Conservation (phyloP, 2,329 filamentous ascomycete genomes). For the Aspergillus cejpii region DNA sequence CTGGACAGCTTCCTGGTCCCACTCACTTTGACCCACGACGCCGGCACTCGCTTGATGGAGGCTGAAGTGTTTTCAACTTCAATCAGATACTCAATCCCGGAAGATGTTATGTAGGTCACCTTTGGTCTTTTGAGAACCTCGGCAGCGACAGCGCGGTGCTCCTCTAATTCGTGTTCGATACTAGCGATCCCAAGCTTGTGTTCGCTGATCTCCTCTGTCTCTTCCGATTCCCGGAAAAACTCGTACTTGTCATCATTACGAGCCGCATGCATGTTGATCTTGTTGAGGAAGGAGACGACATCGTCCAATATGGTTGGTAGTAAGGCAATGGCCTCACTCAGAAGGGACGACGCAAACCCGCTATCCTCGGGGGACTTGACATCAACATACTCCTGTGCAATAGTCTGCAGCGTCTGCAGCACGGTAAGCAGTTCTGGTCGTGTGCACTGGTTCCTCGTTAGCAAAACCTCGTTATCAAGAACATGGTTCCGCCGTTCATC, state of each 20-base stretch:
- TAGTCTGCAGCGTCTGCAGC: conserved; percentile 75
- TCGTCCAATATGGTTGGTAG: conserved; percentile 70
- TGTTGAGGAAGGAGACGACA: conserved; percentile 69
- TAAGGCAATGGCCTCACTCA: conserved; percentile 64
- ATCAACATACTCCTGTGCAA: conserved; percentile 67
- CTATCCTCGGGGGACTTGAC: conserved; percentile 59
- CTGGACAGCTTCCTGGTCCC: conserved; percentile 87
- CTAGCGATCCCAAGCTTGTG: conserved; percentile 87
- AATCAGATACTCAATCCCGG: conserved; percentile 90
- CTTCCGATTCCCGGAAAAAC: conserved; percentile 82
- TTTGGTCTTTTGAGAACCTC: conserved; percentile 65
- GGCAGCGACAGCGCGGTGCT: conserved; percentile 65
- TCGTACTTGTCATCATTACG: conserved; percentile 84
- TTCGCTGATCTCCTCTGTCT: conserved; percentile 81
- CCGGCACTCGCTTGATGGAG: conserved; percentile 78
- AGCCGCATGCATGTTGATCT: conserved; percentile 77
- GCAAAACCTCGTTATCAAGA: conserved; percentile 1
- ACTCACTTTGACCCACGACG: conserved; percentile 90
- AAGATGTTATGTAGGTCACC: conserved; percentile 72
- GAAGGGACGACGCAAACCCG: conserved; percentile 63
- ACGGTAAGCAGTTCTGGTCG: conserved; percentile 79
- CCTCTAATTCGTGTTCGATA: conserved; percentile 80
- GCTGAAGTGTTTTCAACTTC: conserved; percentile 69
- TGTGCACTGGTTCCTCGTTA: conserved; percentile 52
- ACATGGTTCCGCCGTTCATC: neutral